Conservation (phyloP, 345 rosid species). For the Iberis pinnata region DNA sequence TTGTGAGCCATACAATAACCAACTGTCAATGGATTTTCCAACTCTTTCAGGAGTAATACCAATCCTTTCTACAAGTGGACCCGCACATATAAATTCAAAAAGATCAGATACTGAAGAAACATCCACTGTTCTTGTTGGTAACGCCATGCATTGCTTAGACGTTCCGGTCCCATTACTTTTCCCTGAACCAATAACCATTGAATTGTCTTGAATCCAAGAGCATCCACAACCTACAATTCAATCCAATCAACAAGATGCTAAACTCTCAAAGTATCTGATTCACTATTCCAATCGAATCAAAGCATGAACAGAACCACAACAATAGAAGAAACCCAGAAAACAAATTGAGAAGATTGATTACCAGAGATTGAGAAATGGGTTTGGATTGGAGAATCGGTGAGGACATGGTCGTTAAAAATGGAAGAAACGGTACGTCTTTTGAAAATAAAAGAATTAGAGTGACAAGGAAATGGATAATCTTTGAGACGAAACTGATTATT, state of each 20-base stretch:
- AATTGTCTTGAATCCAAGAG: constrained; percentile 53
- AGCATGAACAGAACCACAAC: background rate
- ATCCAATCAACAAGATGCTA: background rate
- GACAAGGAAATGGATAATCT: constrained; percentile 24
- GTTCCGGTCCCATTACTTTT: constrained; percentile 11
- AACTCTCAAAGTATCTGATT: too few species aligned
- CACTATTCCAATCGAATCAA: background rate
- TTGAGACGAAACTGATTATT: constrained; percentile 10
- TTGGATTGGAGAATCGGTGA: constrained; percentile 17
- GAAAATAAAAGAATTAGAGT: constrained; percentile 24
- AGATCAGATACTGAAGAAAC: constrained; percentile 73
- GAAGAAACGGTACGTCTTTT: constrained; percentile 25
- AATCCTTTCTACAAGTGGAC: constrained; percentile 66
- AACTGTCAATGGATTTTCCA: constrained; percentile 65
- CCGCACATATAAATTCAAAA: constrained; percentile 67
- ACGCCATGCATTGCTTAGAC: constrained; percentile 26
- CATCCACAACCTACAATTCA: constrained; percentile 38
- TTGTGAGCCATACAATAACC: constrained; percentile 60
- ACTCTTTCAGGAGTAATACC: constrained; percentile 55
- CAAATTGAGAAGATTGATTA: constrained; percentile 12
- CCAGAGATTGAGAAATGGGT: constrained; percentile 40
- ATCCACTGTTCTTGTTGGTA: constrained; percentile 50
- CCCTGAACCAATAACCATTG: constrained; percentile 28
- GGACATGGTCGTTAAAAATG: constrained; percentile 24
- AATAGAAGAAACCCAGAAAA: background rate